Percentiles rank a stretch among this genome's conserved stretches.
These are phyloP conservation scores for Beauveria rudraprayagi DNA, from an alignment of 2,329 filamentous ascomycete genomes.

Conservation along the genomic window DNA sequence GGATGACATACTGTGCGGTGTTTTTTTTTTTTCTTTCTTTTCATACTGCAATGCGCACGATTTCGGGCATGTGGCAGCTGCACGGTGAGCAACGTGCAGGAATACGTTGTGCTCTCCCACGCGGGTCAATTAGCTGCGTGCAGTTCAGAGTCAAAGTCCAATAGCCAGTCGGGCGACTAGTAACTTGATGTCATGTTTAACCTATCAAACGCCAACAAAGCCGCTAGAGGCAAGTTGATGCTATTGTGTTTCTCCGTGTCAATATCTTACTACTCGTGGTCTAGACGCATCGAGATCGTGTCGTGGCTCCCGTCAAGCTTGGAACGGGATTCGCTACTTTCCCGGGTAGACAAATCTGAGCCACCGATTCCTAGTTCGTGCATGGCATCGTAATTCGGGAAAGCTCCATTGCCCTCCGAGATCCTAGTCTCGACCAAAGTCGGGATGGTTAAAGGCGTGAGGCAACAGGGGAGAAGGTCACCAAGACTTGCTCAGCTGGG, in stretches of 20 bases:
- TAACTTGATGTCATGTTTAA: too few relatives aligned
- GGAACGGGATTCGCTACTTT: neutral
- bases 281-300: neutral
- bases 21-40: neutral
- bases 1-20: neutral
- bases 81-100: neutral
- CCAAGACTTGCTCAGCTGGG: neutral
- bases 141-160: neutral
- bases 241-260: neutral
- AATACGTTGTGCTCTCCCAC: neutral
- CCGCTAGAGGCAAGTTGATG: neutral
- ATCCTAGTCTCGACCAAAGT: conserved; percentile 2
- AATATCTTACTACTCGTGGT: neutral
- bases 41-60: neutral
- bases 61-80: neutral
- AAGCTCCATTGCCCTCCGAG: neutral
- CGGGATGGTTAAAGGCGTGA: neutral
- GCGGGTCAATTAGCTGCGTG: neutral
- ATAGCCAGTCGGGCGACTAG: too few relatives aligned
- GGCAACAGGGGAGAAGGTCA: neutral
- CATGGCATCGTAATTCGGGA: neutral
- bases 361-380: neutral
- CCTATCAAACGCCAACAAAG: neutral
- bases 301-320: neutral
- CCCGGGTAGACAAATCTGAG: neutral